Evolutionary conservation across 805 yeast species (phyloP).

Genomic region (Candida golubevii): DNA sequence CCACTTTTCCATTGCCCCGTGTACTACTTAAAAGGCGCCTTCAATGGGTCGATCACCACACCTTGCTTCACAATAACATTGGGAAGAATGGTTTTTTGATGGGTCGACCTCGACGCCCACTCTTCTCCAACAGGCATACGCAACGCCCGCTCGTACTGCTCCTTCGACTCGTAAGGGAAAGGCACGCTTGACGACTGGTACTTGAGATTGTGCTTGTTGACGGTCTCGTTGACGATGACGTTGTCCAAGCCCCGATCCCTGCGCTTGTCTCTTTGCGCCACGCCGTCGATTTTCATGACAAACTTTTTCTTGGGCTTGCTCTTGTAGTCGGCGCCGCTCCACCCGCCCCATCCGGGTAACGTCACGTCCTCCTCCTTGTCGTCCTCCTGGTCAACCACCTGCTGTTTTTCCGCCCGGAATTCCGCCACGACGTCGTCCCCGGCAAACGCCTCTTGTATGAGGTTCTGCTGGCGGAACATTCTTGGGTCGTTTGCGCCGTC

Average conservation of each 20-base stretch:
- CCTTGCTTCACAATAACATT: conserved; percentile 84
- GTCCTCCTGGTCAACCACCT: conserved; percentile 68
- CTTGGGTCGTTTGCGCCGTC: conserved; percentile 26
- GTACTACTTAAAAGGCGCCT: conserved; percentile 66
- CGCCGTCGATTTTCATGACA: conserved; percentile 71
- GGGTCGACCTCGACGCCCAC: conserved; percentile 87
- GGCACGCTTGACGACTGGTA: conserved; percentile 91
- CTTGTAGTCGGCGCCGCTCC: conserved; percentile 67
- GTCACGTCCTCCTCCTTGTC: conserved; percentile 84
- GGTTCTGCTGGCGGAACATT: conserved; percentile 73
- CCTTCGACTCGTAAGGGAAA: conserved; percentile 87
- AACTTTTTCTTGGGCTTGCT: conserved; percentile 52
- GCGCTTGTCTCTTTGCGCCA: conserved; percentile 66
- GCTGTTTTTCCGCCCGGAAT: conserved; percentile 72
- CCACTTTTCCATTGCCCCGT: too few relatives aligned
- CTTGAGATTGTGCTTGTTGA: conserved; percentile 77
- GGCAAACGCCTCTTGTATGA: conserved; percentile 90
- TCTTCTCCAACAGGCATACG: conserved; percentile 97
- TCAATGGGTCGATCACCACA: conserved; percentile 83
- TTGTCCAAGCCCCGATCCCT: conserved; percentile 69
- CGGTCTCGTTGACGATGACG: conserved; percentile 86
- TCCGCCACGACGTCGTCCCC: conserved; percentile 91
- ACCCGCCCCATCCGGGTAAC: conserved; percentile 96
- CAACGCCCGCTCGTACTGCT: conserved; percentile 90
- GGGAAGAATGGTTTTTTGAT: conserved; percentile 87